A percentile compares a stretch with the other conserved stretches of the same genome.
phyloP scores from a whole-genome alignment of 805 yeast genomes.

The Candida pseudofarinosa region DNA sequence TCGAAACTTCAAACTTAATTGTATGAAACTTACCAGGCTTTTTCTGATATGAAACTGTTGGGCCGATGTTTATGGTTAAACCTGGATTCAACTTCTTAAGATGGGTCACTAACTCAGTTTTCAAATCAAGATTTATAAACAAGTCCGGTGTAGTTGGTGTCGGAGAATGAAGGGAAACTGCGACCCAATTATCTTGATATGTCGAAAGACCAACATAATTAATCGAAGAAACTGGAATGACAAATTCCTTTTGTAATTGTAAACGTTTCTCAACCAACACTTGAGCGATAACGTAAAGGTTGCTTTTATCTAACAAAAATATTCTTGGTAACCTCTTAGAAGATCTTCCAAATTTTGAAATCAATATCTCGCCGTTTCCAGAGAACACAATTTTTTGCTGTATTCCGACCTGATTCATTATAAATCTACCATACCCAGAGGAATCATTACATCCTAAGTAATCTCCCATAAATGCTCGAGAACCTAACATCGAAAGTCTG shows the following conservation, averaged over 20 bases:
- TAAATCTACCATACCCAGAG: constrained; percentile 67
- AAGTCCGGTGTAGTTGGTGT: constrained; percentile 67
- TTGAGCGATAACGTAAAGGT: constrained; percentile 71
- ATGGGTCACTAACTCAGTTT: constrained; percentile 82
- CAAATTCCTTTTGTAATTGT: constrained; percentile 57
- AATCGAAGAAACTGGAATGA: constrained; percentile 58
- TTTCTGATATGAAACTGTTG: constrained; percentile 78
- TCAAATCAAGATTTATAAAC: constrained; percentile 74
- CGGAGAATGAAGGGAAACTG: constrained; percentile 48
- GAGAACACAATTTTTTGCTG: constrained; percentile 73
- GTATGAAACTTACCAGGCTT: constrained; percentile 81
- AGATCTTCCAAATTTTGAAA: constrained; percentile 89
- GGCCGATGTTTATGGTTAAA: constrained; percentile 61
- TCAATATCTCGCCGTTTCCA: constrained; percentile 72
- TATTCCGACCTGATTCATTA: constrained; percentile 66
- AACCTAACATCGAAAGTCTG: constrained; percentile 79
- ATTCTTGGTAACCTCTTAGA: constrained; percentile 72
- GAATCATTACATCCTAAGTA: constrained; percentile 79
- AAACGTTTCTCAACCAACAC: constrained; percentile 56
- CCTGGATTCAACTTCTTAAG: constrained; percentile 58
- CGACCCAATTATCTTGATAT: constrained; percentile 91
- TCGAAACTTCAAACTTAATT: constrained; percentile 65
- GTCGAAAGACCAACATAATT: constrained; percentile 64
- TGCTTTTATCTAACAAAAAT: constrained; percentile 60
- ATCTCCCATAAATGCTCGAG: constrained; percentile 91